Conservation (phyloP, 2,329 filamentous ascomycete species). For the Stylonectria norvegica region DNA sequence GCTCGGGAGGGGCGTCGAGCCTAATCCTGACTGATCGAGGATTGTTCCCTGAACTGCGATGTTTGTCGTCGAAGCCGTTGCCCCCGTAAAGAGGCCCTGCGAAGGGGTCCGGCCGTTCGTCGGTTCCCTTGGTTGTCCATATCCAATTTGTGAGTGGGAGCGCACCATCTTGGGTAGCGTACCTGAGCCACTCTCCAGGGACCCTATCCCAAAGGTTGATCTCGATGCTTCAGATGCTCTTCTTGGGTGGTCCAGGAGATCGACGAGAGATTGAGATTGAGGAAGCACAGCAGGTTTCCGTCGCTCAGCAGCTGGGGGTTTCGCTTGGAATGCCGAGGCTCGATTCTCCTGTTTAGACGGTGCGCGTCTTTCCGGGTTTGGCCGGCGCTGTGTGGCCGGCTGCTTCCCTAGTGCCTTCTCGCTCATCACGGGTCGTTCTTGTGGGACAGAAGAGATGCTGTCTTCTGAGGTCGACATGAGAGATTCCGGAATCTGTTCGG, state of each 20-base stretch:
- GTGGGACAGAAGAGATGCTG: constrained; percentile 5
- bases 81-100: constrained; percentile 32
- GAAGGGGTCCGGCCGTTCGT: constrained; percentile 13
- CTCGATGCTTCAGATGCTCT: constrained; percentile 21
- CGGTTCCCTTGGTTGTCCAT: constrained; percentile 18
- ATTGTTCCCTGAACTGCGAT: constrained; percentile 44
- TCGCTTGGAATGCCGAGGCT: constrained; percentile 7
- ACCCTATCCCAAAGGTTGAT: constrained; percentile 21
- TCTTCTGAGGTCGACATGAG: constrained; percentile 3
- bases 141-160: constrained; percentile 32
- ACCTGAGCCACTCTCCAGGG: constrained; percentile 20
- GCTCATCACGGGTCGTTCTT: constrained; percentile 29
- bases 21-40: constrained; percentile 37
- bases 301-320: constrained; percentile 11
- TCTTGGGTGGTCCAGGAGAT: constrained; percentile 19
- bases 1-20: constrained; percentile 29
- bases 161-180: constrained; percentile 28
- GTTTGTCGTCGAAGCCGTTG: constrained; percentile 40
- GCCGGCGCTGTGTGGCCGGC: constrained; percentile 29
- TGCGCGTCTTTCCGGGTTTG: constrained; percentile 14
- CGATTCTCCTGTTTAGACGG: constrained; percentile 6
- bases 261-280: constrained; percentile 24
- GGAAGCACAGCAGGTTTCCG: constrained; percentile 14
- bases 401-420: constrained; percentile 50
- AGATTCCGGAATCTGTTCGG: constrained; percentile 21